Conservation (phyloP, 139 green algal genomes). For the Haematococcus sp. region DNA sequence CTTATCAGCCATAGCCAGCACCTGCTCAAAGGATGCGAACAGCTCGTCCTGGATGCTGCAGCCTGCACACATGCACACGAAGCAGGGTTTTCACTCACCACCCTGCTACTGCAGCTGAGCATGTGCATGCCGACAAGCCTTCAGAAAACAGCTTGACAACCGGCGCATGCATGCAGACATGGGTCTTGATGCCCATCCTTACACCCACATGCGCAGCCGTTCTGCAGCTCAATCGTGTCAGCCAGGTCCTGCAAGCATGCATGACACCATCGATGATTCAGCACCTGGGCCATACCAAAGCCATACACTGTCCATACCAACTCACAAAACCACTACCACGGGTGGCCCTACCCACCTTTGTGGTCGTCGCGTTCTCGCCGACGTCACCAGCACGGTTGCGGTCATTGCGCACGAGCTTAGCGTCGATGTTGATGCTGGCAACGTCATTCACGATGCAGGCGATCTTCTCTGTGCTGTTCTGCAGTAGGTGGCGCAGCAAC, state of each 20-base stretch:
- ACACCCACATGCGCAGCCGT: slow-evolving; percentile 88
- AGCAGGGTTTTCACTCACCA: too few species aligned
- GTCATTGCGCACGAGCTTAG: slow-evolving; percentile 85
- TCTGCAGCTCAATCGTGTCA: slow-evolving; percentile 92
- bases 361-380: slow-evolving; percentile 20
- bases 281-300: too few species aligned
- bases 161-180: too few species aligned
- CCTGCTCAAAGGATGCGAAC: slow-evolving; percentile 84
- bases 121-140: too few species aligned
- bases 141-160: too few species aligned
- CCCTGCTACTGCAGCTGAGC: too few species aligned
- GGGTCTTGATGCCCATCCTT: too few species aligned
- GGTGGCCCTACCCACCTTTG: background rate
- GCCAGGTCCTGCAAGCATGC: slow-evolving; percentile 63
- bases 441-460: slow-evolving; percentile 96
- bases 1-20: slow-evolving; percentile 71
- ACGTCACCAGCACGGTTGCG: slow-evolving; percentile 24
- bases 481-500: slow-evolving; percentile 79
- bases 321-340: too few species aligned
- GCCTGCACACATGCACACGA: slow-evolving; percentile 53
- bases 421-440: slow-evolving; percentile 89
- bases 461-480: slow-evolving; percentile 82
- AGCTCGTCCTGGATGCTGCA: slow-evolving; percentile 89
- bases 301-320: too few species aligned
- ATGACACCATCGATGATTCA: background rate